Evolutionary conservation across 2,329 filamentous ascomycete genomes (phyloP).

Genomic region (Neofusicoccum ribis): DNA sequence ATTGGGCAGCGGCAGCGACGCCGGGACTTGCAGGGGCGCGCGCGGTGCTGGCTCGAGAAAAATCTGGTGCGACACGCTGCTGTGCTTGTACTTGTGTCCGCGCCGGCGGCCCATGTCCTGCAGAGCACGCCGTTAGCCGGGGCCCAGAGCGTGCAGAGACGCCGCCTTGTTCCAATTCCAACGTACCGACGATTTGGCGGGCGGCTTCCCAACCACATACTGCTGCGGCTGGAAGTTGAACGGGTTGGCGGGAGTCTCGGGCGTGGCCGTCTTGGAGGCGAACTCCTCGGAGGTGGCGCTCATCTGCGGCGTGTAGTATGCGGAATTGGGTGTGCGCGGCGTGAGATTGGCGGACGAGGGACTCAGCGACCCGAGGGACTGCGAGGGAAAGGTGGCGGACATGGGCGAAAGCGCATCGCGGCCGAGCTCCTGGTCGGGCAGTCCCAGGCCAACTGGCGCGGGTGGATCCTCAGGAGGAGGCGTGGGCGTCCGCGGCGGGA

Average conservation of each 20-base stretch:
- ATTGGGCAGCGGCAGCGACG: constrained; percentile 89
- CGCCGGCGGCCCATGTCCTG: constrained; percentile 88
- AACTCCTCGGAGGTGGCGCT: constrained; percentile 21
- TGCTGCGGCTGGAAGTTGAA: constrained; percentile 87
- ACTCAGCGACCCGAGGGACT: constrained; percentile 2
- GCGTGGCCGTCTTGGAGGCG: constrained; percentile 58
- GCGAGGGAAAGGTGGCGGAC: constrained; percentile 40
- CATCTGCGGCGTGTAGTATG: constrained; percentile 29
- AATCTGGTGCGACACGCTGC: constrained; percentile 93
- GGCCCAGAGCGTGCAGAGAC: neutral
- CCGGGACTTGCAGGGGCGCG: constrained; percentile 83
- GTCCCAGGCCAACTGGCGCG: constrained; percentile 34
- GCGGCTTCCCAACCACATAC: constrained; percentile 58
- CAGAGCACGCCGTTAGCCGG: neutral
- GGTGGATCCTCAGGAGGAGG: constrained; percentile 57
- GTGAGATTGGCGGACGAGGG: constrained; percentile 52
- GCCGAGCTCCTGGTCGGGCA: constrained; percentile 29
- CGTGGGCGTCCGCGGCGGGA: constrained; percentile 64
- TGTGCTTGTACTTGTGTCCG: constrained; percentile 97
- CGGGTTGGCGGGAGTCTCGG: constrained; percentile 73
- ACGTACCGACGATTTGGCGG: constrained; percentile 75
- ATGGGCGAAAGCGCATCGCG: constrained; percentile 40
- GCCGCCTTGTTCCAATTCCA: constrained; percentile 20
- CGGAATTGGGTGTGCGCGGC: constrained; percentile 32
- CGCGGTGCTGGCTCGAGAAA: constrained; percentile 88